Evolutionary conservation across 352 stramenopile species (phyloP).

Genomic region (Globisporangium parvum): DNA sequence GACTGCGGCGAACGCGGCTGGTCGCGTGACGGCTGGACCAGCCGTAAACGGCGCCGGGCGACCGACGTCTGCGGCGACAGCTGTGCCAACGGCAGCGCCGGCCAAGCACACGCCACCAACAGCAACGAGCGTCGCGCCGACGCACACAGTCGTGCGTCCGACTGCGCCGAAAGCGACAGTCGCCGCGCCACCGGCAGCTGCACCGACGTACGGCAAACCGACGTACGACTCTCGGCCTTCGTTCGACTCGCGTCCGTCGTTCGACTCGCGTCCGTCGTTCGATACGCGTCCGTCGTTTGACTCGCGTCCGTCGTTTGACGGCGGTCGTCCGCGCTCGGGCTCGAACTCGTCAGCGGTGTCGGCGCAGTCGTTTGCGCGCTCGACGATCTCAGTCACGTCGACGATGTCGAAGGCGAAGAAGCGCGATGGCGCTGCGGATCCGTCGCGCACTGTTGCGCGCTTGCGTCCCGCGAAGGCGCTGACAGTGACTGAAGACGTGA

Average conservation of each 20-base stretch:
- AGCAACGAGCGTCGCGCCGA: not conserved
- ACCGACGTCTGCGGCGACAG: slow-evolving; percentile 2
- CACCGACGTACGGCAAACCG: slow-evolving; percentile 5
- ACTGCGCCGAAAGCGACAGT: slow-evolving; percentile 11
- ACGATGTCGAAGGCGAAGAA: slow-evolving; percentile 68
- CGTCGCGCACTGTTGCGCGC: slow-evolving; percentile 67
- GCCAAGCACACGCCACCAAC: not conserved
- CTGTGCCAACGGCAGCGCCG: slow-evolving; percentile 1
- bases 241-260: slow-evolving; percentile 13
- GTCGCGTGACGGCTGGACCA: slow-evolving; percentile 5
- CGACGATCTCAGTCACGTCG: slow-evolving; percentile 76
- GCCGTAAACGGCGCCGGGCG: slow-evolving; percentile 6
- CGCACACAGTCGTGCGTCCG: slow-evolving; percentile 2
- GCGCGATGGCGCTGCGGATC: slow-evolving; percentile 31
- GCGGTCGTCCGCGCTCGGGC: slow-evolving; percentile 44
- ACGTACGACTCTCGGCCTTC: slow-evolving; percentile 12
- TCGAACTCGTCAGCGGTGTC: slow-evolving; percentile 75
- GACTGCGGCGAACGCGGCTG: not conserved
- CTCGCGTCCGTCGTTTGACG: slow-evolving; percentile 26
- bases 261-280: slow-evolving; percentile 12
- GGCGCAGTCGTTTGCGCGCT: slow-evolving; percentile 69
- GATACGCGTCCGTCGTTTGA: slow-evolving; percentile 16
- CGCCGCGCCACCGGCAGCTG: not conserved
- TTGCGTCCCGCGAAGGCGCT: slow-evolving; percentile 86
- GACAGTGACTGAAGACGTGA: slow-evolving; percentile 71